A percentile compares a stretch with the other conserved stretches of the same genome.
phyloP scores from a whole-genome alignment of 2,329 filamentous ascomycete species.

The Magnaporthales sp. region DNA sequence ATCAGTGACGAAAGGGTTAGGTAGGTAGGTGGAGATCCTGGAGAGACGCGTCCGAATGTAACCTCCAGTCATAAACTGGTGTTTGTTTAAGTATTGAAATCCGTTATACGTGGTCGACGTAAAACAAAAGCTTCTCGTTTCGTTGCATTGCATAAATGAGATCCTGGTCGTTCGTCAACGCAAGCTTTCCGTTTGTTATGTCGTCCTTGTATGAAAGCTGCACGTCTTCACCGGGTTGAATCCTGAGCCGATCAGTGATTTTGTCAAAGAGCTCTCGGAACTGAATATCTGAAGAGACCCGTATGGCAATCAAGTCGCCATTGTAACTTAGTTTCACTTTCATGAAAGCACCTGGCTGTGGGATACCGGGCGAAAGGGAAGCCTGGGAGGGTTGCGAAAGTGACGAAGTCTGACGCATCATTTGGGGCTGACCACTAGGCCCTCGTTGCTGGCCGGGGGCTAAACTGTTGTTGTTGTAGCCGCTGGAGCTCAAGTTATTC shows the following conservation, averaged over 20 bases:
- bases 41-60: not conserved
- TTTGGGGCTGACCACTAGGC: slow-evolving; percentile 19
- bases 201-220: slow-evolving; percentile 84
- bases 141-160: slow-evolving; percentile 70
- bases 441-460: not conserved
- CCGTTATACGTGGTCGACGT: slow-evolving; percentile 46
- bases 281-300: slow-evolving; percentile 72
- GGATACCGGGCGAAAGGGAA: slow-evolving; percentile 42
- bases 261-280: slow-evolving; percentile 75
- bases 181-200: slow-evolving; percentile 62
- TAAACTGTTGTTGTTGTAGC: slow-evolving; percentile 32
- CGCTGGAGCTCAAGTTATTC: slow-evolving; percentile 51
- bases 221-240: slow-evolving; percentile 59
- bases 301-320: slow-evolving; percentile 83
- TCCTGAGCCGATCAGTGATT: slow-evolving; percentile 74
- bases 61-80: not conserved
- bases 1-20: not conserved
- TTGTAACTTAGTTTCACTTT: slow-evolving; percentile 96
- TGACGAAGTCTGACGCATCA: slow-evolving; percentile 36
- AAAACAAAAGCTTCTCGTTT: slow-evolving; percentile 81
- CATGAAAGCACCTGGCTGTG: slow-evolving; percentile 47
- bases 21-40: not conserved
- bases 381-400: slow-evolving; percentile 46
- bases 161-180: slow-evolving; percentile 71
- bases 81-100: not conserved